A percentile compares a stretch with the other conserved stretches of the same genome.
These are phyloP conservation scores for Otatea glauca DNA, from an alignment of 176 grass and related monocot genomes.

Conservation along the genomic window DNA sequence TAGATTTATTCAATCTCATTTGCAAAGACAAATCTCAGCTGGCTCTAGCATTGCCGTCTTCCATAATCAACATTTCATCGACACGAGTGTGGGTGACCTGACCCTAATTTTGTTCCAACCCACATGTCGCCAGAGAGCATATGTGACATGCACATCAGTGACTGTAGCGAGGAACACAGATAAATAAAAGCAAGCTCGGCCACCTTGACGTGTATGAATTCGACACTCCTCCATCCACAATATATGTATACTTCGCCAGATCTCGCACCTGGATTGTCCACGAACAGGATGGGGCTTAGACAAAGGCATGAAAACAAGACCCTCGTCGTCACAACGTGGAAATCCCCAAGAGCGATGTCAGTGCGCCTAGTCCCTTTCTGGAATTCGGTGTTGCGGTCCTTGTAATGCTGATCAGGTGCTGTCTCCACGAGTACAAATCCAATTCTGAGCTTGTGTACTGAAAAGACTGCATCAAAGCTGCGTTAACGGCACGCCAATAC, in stretches of 20 bases:
- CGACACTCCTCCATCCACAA: not conserved
- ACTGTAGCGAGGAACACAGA: not conserved
- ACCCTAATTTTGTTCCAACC: not conserved
- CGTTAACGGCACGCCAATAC: not conserved
- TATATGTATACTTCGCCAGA: not conserved
- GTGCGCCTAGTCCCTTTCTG: too few relatives aligned
- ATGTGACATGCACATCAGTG: not conserved
- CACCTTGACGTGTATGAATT: not conserved
- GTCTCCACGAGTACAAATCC: not conserved
- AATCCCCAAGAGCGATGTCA: too few relatives aligned
- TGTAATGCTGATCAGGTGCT: conserved; percentile 25
- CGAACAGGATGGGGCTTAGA: not conserved
- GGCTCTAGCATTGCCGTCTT: not conserved
- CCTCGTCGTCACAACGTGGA: too few relatives aligned
- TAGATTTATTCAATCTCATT: not conserved
- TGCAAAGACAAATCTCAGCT: not conserved
- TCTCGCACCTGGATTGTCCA: not conserved
- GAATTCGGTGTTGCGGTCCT: not conserved
- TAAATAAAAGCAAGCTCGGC: not conserved
- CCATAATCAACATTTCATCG: not conserved
- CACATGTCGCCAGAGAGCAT: not conserved
- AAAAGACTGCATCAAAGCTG: conserved; percentile 13
- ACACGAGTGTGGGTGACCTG: not conserved
- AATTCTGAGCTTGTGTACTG: not conserved
- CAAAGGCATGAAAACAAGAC: too few relatives aligned